phyloP scores from a whole-genome alignment of 2,329 filamentous ascomycete species.

The Fusarium torreyae region DNA sequence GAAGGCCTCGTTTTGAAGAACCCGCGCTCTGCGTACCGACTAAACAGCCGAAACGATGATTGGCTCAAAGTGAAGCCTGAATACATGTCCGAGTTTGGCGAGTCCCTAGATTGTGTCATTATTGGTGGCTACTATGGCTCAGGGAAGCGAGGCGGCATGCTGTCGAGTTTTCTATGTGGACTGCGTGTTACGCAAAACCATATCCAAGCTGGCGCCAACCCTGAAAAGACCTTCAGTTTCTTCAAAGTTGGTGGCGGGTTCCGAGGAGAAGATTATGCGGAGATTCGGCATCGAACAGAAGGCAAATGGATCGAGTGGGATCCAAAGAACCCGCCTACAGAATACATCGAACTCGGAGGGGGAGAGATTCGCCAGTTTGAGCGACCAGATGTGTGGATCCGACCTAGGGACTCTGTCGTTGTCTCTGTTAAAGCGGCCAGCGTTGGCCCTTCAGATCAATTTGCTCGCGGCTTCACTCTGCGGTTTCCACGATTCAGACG shows the following conservation, averaged over 20 bases:
- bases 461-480: slow-evolving; percentile 82
- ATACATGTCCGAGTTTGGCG: slow-evolving; percentile 97
- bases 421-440: slow-evolving; percentile 90
- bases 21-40: slow-evolving; percentile 85
- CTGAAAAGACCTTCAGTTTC: slow-evolving; percentile 91
- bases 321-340: slow-evolving; percentile 78
- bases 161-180: slow-evolving; percentile 93
- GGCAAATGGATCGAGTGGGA: slow-evolving; percentile 95
- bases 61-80: slow-evolving; percentile 99
- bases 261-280: slow-evolving; percentile 85
- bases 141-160: slow-evolving; percentile 83
- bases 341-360: slow-evolving; percentile 86
- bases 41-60: slow-evolving; percentile 93
- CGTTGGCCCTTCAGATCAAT: slow-evolving; percentile 81
- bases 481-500: slow-evolving; percentile 92
- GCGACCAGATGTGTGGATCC: slow-evolving; percentile 92
- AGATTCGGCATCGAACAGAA: slow-evolving; percentile 86
- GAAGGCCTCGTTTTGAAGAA: slow-evolving; percentile 97
- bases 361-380: slow-evolving; percentile 80
- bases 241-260: slow-evolving; percentile 98
- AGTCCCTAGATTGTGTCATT: slow-evolving; percentile 90
- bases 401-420: slow-evolving; percentile 88
- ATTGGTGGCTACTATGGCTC: slow-evolving; percentile 95
- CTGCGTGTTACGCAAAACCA: slow-evolving; percentile 81
- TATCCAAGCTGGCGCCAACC: slow-evolving; percentile 69